phyloP scores from a whole-genome alignment of 208 protist species.

The Acanthamoeba castellanii region DNA sequence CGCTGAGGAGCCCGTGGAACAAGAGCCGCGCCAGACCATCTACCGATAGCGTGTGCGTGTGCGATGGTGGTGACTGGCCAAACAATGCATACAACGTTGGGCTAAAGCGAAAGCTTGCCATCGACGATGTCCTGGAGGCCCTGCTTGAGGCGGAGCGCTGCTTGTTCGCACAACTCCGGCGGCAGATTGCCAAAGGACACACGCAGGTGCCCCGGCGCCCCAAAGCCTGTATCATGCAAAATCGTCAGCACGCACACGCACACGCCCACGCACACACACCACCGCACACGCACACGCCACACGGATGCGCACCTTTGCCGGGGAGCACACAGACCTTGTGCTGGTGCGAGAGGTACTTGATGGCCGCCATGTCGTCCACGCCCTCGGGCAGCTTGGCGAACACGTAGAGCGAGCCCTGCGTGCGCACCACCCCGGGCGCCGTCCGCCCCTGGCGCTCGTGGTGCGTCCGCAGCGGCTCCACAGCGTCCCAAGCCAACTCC shows the following conservation, averaged over 20 bases:
- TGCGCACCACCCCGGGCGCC: neutral
- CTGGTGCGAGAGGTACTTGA: constrained; percentile 20
- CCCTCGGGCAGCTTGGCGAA: constrained; percentile 48
- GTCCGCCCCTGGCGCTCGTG: neutral
- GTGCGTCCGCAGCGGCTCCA: constrained; percentile 25
- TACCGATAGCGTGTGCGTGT: too few species aligned
- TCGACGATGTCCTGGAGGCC: neutral
- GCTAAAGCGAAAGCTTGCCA: neutral
- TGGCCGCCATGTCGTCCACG: constrained; percentile 41
- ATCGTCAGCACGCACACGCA: neutral
- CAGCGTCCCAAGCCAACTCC: neutral
- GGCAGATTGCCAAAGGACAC: constrained; percentile 32
- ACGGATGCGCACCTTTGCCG: neutral
- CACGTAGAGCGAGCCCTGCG: constrained; percentile 22
- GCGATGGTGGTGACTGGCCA: too few species aligned
- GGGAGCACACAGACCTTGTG: constrained; percentile 40
- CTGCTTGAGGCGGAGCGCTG: constrained; percentile 6
- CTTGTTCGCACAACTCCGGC: neutral
- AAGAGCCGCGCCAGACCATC: too few species aligned
- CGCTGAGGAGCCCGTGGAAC: too few species aligned
- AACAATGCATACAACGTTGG: too few species aligned
- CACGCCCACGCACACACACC: too few species aligned
- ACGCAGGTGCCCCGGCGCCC: constrained; percentile 4
- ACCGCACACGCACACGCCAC: neutral
- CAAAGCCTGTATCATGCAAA: constrained; percentile 4